Evolutionary conservation across 179 eudicot species (phyloP).

Genomic region (Heliamphora pulchella): DNA sequence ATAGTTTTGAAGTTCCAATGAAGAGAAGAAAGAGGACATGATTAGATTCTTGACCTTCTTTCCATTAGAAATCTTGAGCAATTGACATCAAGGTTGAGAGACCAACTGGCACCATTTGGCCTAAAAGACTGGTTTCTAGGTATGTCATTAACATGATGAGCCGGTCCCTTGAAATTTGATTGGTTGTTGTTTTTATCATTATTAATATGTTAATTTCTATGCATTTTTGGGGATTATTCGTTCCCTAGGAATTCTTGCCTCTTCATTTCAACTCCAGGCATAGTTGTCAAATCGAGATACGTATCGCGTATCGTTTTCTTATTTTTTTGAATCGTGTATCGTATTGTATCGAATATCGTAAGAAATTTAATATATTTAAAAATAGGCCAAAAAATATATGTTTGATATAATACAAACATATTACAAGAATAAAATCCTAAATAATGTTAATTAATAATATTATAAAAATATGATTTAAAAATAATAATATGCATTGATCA

Average conservation of each 20-base stretch:
- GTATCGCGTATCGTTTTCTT: too few species aligned
- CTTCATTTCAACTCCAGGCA: too few species aligned
- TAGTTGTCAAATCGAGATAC: too few species aligned
- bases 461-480: too few species aligned
- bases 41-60: background rate
- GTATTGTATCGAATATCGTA: too few species aligned
- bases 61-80: background rate
- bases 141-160: background rate
- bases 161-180: background rate
- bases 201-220: background rate
- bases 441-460: too few species aligned
- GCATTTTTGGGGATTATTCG: background rate
- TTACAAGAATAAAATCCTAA: too few species aligned
- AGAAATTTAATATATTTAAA: too few species aligned
- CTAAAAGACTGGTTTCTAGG: background rate
- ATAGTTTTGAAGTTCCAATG: background rate
- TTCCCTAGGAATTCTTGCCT: background rate
- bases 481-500: too few species aligned
- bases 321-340: too few species aligned
- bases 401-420: too few species aligned
- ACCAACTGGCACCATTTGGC: background rate
- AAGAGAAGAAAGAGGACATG: background rate
- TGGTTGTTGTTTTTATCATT: background rate
- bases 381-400: too few species aligned
- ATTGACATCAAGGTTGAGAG: background rate